These are phyloP conservation scores for Cutaneotrichosporon daszewskae DNA, from an alignment of 1,284 basidiomycete genomes.

Conservation along the genomic window DNA sequence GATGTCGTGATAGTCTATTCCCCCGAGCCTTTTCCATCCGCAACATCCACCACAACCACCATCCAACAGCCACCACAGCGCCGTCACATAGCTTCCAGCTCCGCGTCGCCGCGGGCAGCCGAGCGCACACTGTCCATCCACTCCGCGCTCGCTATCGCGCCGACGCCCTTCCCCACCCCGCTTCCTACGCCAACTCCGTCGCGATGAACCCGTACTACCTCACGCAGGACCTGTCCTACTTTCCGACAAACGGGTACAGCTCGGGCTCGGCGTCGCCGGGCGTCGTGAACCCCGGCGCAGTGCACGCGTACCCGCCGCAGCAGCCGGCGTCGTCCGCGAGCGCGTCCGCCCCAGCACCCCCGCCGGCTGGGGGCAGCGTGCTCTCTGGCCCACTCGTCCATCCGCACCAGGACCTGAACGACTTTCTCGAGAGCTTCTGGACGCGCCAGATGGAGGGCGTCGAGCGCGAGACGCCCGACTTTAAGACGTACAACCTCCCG, in stretches of 20 bases:
- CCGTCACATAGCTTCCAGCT: too few species aligned
- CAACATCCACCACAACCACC: too few species aligned
- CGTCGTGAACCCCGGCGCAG: slow-evolving; percentile 43
- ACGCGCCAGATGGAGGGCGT: slow-evolving; percentile 45
- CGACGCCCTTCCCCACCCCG: too few species aligned
- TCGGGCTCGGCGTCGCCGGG: slow-evolving; percentile 63
- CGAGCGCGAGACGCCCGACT: slow-evolving; percentile 41
- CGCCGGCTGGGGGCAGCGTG: not conserved
- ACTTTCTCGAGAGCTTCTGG: slow-evolving; percentile 46
- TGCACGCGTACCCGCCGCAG: not conserved
- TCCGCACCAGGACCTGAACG: slow-evolving; percentile 43
- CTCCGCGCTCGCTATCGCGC: too few species aligned
- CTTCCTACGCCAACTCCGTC: not conserved
- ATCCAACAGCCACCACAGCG: too few species aligned
- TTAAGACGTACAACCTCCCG: slow-evolving; percentile 42
- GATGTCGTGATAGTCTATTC: too few species aligned
- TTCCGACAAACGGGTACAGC: slow-evolving; percentile 12
- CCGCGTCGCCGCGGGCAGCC: too few species aligned
- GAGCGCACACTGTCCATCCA: too few species aligned
- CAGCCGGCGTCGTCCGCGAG: not conserved
- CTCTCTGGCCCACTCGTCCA: slow-evolving; percentile 29
- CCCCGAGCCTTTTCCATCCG: too few species aligned
- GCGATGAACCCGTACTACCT: slow-evolving; percentile 22
- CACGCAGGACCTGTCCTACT: slow-evolving; percentile 10
- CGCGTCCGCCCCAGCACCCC: not conserved